These are phyloP conservation scores for Colletotrichum godetiae DNA, from an alignment of 2,329 filamentous ascomycete genomes.

Conservation along the genomic window DNA sequence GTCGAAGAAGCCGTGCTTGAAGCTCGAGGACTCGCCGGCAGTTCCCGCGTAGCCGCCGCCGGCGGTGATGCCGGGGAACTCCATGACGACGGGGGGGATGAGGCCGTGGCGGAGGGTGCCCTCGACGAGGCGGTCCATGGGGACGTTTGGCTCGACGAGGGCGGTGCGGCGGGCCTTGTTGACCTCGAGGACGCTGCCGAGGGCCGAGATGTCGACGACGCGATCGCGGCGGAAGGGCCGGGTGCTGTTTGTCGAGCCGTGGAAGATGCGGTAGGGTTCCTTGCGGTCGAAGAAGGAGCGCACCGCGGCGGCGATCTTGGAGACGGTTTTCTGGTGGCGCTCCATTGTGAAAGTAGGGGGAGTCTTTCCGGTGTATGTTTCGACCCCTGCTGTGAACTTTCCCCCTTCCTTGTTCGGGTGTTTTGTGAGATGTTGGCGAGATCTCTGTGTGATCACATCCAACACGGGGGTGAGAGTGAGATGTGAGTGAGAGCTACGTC, in stretches of 20 bases:
- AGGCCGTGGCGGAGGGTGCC: conserved; percentile 73
- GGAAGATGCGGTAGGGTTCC: conserved; percentile 78
- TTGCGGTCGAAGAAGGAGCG: conserved; percentile 58
- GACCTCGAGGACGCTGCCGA: conserved; percentile 73
- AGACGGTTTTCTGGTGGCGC: conserved; percentile 60
- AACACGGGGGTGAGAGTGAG: background rate
- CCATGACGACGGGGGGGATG: conserved; percentile 79
- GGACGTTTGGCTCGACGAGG: conserved; percentile 80
- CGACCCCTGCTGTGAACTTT: background rate
- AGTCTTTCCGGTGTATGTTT: background rate
- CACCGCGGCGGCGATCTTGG: conserved; percentile 59
- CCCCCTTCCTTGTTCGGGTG: background rate
- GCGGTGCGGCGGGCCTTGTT: conserved; percentile 66
- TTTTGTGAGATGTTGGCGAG: background rate
- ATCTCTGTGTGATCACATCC: background rate
- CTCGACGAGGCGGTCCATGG: conserved; percentile 78
- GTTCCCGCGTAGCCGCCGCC: conserved; percentile 79
- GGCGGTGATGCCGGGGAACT: conserved; percentile 80
- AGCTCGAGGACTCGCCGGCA: conserved; percentile 76
- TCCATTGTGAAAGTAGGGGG: conserved; percentile 52
- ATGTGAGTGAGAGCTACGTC: background rate
- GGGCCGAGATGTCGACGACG: conserved; percentile 73
- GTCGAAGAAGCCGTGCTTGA: conserved; percentile 79
- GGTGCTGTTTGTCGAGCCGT: conserved; percentile 83
- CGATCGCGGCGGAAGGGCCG: conserved; percentile 59